phyloP scores from a whole-genome alignment of 225 moss, liverwort and hornwort genomes.

The Ulota crispa region DNA sequence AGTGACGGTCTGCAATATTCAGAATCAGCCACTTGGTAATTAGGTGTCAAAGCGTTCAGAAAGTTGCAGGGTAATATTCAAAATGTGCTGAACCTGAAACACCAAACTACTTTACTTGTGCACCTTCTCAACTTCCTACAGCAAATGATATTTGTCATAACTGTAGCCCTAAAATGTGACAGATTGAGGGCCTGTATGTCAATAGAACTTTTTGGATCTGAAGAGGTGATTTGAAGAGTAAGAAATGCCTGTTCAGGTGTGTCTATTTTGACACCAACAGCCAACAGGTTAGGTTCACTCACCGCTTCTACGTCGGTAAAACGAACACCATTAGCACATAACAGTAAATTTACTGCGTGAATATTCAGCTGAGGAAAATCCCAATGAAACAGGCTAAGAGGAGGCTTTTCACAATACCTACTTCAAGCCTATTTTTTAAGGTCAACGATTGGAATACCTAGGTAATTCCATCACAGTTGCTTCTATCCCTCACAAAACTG shows the following conservation, averaged over 20 bases:
- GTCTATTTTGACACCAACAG: slow-evolving; percentile 17
- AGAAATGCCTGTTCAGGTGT: slow-evolving; percentile 25
- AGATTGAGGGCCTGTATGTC: neutral
- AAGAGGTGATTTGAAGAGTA: slow-evolving; percentile 36
- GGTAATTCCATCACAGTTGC: neutral
- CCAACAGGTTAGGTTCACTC: slow-evolving; percentile 9
- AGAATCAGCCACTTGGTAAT: slow-evolving; percentile 1
- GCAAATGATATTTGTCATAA: slow-evolving; percentile 11
- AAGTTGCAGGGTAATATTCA: slow-evolving; percentile 9
- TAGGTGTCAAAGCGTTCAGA: neutral
- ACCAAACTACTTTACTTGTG: slow-evolving; percentile 15
- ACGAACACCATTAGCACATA: neutral
- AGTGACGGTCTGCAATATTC: neutral
- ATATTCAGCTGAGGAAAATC: neutral
- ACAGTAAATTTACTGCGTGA: neutral
- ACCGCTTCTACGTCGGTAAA: neutral
- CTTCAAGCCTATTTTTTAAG: neutral
- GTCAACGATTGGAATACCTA: neutral
- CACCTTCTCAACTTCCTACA: slow-evolving; percentile 17
- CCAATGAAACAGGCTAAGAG: neutral
- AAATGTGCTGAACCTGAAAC: slow-evolving; percentile 10
- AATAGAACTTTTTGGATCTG: slow-evolving; percentile 33
- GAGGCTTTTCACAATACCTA: neutral
- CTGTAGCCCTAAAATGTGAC: slow-evolving; percentile 18
- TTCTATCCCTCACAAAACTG: neutral